These are phyloP conservation scores for Chimonanthus salicifolius DNA, from an alignment of 164 flowering plant species.

Conservation along the genomic window DNA sequence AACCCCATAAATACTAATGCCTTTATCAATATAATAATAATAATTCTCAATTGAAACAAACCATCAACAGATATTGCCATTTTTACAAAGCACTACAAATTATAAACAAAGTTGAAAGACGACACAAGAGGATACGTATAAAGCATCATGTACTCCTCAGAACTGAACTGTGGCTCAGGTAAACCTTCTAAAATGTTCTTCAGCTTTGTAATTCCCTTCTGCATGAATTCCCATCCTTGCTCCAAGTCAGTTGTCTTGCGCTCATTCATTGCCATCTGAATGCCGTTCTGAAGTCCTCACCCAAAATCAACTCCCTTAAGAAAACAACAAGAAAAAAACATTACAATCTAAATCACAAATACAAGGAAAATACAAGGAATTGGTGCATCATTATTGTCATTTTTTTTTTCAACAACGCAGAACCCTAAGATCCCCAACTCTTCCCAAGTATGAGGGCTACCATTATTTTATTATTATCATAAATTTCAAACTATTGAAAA, in stretches of 20 bases:
- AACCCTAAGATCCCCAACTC: no score
- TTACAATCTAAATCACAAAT: not conserved
- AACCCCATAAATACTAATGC: not conserved
- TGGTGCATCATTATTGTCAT: no score
- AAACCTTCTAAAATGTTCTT: constrained; percentile 72
- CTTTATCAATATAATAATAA: not conserved
- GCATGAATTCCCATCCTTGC: constrained; percentile 84
- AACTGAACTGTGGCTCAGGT: constrained; percentile 62
- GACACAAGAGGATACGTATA: constrained; percentile 58
- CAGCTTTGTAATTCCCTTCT: constrained; percentile 75
- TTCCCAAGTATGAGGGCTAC: no score
- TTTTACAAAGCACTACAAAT: not conserved
- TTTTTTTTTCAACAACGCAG: no score
- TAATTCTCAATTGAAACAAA: not conserved
- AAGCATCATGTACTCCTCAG: constrained; percentile 81
- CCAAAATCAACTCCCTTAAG: not conserved
- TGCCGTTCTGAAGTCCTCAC: constrained; percentile 15
- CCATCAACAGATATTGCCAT: not conserved
- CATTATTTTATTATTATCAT: no score
- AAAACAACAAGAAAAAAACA: not conserved
- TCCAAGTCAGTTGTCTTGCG: constrained; percentile 66
- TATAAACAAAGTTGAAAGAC: not conserved
- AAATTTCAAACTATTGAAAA: no score
- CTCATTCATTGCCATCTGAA: constrained; percentile 46
- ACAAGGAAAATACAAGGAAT: no score